Evolutionary conservation across 805 yeast genomes (phyloP).

Genomic region (Candida chilensis): DNA sequence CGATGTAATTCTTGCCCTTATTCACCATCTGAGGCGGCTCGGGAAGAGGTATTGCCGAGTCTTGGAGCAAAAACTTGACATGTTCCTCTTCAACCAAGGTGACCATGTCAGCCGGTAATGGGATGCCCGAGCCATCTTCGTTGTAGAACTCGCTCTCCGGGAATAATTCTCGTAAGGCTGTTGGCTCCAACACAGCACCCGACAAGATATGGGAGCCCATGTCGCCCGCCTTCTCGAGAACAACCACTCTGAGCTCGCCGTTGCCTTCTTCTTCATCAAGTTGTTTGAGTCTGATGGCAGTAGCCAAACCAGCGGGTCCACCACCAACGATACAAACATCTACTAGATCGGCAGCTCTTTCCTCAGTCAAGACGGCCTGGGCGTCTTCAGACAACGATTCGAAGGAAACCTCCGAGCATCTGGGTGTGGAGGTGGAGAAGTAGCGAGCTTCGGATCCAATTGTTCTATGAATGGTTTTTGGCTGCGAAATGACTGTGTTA

Average conservation of each 20-base stretch:
- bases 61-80: constrained; percentile 59
- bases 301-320: constrained; percentile 94
- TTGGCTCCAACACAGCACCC: constrained; percentile 92
- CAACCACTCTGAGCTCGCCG: constrained; percentile 74
- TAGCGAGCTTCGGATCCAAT: no score
- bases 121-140: constrained; percentile 49
- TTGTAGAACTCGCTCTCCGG: constrained; percentile 53
- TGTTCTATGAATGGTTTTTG: no score
- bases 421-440: no score
- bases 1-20: constrained; percentile 75
- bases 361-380: constrained; percentile 40
- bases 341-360: constrained; percentile 75
- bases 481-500: no score
- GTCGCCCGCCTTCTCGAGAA: constrained; percentile 87
- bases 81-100: constrained; percentile 72
- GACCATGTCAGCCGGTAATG: constrained; percentile 67
- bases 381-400: constrained; percentile 29
- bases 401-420: no score
- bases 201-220: constrained; percentile 89
- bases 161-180: constrained; percentile 76
- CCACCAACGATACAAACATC: constrained; percentile 97
- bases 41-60: constrained; percentile 63
- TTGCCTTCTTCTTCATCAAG: constrained; percentile 58
- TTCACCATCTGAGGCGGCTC: constrained; percentile 91
- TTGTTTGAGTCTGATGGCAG: constrained; percentile 87